These are phyloP conservation scores for Senecio squalidus DNA, from an alignment of 140 eudicot genomes.

Conservation along the genomic window DNA sequence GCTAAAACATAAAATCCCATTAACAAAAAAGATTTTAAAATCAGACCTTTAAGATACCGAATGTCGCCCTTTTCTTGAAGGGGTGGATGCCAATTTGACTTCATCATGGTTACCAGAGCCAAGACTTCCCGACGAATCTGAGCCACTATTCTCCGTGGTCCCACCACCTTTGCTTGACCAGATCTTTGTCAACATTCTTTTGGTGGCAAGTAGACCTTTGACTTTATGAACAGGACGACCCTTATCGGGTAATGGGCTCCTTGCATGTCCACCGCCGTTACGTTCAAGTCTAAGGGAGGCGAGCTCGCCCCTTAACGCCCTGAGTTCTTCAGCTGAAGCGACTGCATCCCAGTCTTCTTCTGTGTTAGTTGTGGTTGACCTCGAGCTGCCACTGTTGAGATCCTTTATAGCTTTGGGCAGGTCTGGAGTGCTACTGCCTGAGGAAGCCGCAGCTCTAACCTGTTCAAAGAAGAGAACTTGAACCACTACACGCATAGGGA, in stretches of 20 bases:
- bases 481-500: constrained; percentile 84
- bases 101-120: constrained; percentile 70
- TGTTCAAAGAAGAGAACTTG: constrained; percentile 98
- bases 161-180: constrained; percentile 72
- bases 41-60: constrained; percentile 56
- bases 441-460: constrained; percentile 82
- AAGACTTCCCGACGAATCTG: constrained; percentile 89
- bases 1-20: constrained; percentile 15
- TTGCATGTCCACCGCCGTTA: constrained; percentile 32
- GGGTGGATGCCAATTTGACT: constrained; percentile 42
- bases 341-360: constrained; percentile 96
- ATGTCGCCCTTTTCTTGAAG: constrained; percentile 67
- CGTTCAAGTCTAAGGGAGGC: constrained; percentile 65
- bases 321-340: constrained; percentile 82
- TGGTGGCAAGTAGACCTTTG: constrained; percentile 67
- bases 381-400: constrained; percentile 76
- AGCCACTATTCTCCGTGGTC: constrained; percentile 69
- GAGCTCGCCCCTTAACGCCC: constrained; percentile 72
- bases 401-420: constrained; percentile 77
- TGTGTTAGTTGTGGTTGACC: constrained; percentile 58
- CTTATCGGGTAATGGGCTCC: constrained; percentile 36
- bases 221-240: constrained; percentile 53
- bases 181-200: constrained; percentile 59
- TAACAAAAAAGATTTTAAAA: constrained; percentile 23
- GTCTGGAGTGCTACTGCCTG: constrained; percentile 97